Evolutionary conservation across 176 grass and related monocot genomes (phyloP).

Genomic region (Oryza brachyantha): DNA sequence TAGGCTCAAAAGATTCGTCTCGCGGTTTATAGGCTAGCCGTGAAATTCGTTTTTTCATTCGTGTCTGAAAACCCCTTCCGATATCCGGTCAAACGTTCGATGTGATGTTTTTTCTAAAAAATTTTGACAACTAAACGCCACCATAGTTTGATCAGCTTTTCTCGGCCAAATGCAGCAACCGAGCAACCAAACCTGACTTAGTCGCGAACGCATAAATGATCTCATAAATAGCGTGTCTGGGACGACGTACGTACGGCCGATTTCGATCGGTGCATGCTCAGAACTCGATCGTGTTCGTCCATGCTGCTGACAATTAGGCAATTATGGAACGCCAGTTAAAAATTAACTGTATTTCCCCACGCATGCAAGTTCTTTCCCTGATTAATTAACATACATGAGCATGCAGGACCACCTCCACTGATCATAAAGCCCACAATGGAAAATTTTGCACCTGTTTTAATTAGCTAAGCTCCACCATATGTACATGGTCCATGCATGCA

Average conservation of each 20-base stretch:
- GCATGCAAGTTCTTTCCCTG: not conserved
- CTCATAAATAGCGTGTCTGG: not conserved
- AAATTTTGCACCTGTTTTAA: not conserved
- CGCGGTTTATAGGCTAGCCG: too few species aligned
- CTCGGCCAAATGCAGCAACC: not conserved
- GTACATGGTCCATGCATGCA: not conserved
- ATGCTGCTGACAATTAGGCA: too few species aligned
- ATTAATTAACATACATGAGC: not conserved
- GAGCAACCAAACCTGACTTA: not conserved
- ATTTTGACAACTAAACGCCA: too few species aligned
- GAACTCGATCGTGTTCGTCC: not conserved
- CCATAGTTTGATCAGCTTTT: not conserved
- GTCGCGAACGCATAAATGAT: not conserved
- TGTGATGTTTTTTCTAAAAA: too few species aligned
- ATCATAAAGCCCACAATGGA: not conserved
- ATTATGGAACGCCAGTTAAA: not conserved
- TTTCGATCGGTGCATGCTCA: not conserved
- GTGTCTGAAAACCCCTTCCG: too few species aligned
- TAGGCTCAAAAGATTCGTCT: too few species aligned
- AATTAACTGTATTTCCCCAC: not conserved
- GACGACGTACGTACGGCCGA: not conserved
- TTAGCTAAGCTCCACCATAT: not conserved
- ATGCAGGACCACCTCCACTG: constrained; percentile 4
- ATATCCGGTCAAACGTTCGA: too few species aligned
- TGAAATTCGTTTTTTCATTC: too few species aligned